Conservation (phyloP, 202 grass and related monocot species). For the Panicum hallii region DNA sequence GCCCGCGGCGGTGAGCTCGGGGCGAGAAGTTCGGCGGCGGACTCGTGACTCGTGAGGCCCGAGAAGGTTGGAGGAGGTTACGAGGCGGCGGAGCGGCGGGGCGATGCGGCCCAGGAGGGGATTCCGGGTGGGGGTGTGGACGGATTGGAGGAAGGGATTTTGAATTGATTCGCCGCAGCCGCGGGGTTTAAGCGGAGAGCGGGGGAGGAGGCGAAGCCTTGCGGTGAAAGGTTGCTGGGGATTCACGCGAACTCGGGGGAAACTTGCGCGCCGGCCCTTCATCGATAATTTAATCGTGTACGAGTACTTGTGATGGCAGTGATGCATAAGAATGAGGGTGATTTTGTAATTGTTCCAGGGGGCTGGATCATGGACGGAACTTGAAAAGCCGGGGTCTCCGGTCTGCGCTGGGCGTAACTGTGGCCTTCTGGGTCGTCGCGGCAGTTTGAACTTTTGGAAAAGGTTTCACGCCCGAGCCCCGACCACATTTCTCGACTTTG, state of each 20-base stretch:
- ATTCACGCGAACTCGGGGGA: conserved; percentile 21
- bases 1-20: conserved; percentile 23
- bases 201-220: too few species aligned
- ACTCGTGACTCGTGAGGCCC: not conserved
- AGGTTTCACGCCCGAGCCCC: not conserved
- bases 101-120: conserved; percentile 18
- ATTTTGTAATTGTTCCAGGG: not conserved
- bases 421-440: not conserved
- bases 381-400: not conserved
- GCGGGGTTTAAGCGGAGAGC: not conserved
- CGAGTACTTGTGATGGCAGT: too few species aligned
- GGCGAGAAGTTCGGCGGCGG: not conserved
- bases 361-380: not conserved
- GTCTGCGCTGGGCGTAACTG: not conserved
- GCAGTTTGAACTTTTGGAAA: conserved; percentile 20
- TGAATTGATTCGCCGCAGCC: conserved; percentile 37
- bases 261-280: not conserved
- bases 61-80: conserved; percentile 11
- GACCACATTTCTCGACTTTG: conserved; percentile 20
- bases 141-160: conserved; percentile 17
- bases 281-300: not conserved
- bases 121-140: conserved; percentile 8
- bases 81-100: conserved; percentile 13
- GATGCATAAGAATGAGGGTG: not conserved
- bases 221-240: conserved; percentile 13